Evolutionary conservation across 176 grass and related monocot genomes (phyloP), one percentile per base, ranked within the genome.

Genomic region (Luzula sylvatica): DNA sequence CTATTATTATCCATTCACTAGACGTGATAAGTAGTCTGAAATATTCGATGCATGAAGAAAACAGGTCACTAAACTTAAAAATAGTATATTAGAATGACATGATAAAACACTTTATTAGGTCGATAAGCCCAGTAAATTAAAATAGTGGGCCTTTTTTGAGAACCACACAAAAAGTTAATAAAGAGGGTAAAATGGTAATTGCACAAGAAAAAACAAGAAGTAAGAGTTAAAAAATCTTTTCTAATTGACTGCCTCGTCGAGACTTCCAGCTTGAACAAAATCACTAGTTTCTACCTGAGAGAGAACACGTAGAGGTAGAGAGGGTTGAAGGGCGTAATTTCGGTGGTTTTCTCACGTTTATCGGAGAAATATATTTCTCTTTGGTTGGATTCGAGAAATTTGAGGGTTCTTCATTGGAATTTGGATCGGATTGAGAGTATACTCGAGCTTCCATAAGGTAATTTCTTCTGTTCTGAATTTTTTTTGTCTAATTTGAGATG

Each of bases 361-460:
- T 63, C 58, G 7, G n/a, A 63, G 5, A 23, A 17, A 60, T 42
- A 8, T 26, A n/a, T 42, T 43, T 16, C 23, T 46, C 40, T 29
- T 63, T 9, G 30, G 9, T 48, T 9, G 5, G 23, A 63, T 63
- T 47, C 30, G 58, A 23, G 26, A 25, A 24, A 16, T 16, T 61
- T 8, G 22, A 41, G n/a, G 35, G 26, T 15, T 3, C 12, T 18
- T 23, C 21, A n/a, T 23, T 13, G 19, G n/a, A n/a, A 61, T 63
- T 63, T 47, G 24, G 58, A 47, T 48, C 58, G 41, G 23, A 47
- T 47, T 38, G 58, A 25, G 41, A 16, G 5, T 4, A 4, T 20
- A 40, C 40, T 47, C n/a, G 13, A 29, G 41, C 41, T 47, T 21
- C 46, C 22, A 63, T 17, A 48, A 63, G 58, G 58, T 63, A 8